Evolutionary conservation across 495 filamentous ascomycete genomes (phyloP).

Genomic region (Cercophora scortea): DNA sequence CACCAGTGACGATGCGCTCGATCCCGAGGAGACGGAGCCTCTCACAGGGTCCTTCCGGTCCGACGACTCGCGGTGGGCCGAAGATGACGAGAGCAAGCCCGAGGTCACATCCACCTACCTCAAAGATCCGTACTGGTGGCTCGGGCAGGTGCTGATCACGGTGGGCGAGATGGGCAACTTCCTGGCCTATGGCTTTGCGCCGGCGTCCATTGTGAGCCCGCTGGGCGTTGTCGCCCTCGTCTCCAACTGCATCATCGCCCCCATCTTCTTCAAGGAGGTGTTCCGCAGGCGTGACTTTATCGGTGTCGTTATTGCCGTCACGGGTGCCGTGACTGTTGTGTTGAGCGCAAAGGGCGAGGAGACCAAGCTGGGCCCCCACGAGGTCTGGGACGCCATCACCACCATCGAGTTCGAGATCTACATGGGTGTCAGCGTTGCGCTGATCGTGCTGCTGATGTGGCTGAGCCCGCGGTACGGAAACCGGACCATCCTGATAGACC

Average conservation of each 20-base stretch:
- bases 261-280: slow-evolving; percentile 80
- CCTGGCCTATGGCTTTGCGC: slow-evolving; percentile 96
- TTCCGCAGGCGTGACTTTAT: slow-evolving; percentile 81
- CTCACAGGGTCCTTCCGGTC: slow-evolving; percentile 40
- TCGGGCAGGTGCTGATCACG: slow-evolving; percentile 81
- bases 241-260: slow-evolving; percentile 94
- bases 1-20: slow-evolving; percentile 19
- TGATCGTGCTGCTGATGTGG: slow-evolving; percentile 73
- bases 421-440: slow-evolving; percentile 59
- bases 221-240: slow-evolving; percentile 90
- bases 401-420: slow-evolving; percentile 89
- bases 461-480: slow-evolving; percentile 74
- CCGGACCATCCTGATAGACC: slow-evolving; percentile 81
- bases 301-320: slow-evolving; percentile 78
- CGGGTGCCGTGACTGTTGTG: slow-evolving; percentile 86
- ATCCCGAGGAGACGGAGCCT: slow-evolving; percentile 38
- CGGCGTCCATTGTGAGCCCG: slow-evolving; percentile 94
- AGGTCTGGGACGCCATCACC: slow-evolving; percentile 85
- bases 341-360: slow-evolving; percentile 86
- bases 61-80: slow-evolving; percentile 28
- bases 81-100: slow-evolving; percentile 20
- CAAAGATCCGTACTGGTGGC: slow-evolving; percentile 91
- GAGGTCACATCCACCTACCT: slow-evolving; percentile 53
- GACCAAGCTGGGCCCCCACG: slow-evolving; percentile 80
- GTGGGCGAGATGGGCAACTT: slow-evolving; percentile 96